These are phyloP conservation scores for Cnidoscolus chayamansa DNA, from an alignment of 441 rosid genomes.

Conservation along the genomic window DNA sequence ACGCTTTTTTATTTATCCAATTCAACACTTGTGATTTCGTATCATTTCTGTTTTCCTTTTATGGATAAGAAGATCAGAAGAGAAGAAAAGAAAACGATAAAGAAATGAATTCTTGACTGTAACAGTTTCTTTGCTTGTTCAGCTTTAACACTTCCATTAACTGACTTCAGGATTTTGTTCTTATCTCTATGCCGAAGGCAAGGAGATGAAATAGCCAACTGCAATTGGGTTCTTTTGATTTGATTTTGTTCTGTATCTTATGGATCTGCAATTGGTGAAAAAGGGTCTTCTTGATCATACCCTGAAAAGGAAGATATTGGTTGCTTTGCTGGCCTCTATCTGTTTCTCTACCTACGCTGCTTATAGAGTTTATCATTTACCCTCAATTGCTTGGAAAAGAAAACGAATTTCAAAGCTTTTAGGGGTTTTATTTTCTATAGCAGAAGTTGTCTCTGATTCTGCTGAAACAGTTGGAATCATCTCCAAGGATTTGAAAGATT, in stretches of 20 bases:
- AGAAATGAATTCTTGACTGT: not conserved
- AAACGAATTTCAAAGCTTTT: conserved; percentile 44
- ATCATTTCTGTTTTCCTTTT: not conserved
- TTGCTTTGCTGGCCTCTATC: conserved; percentile 36
- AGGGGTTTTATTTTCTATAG: conserved; percentile 45
- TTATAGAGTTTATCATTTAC: conserved; percentile 56
- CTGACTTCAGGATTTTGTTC: not conserved
- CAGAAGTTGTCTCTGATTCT: conserved; percentile 54
- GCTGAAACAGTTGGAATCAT: conserved; percentile 45
- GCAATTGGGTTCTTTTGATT: not conserved
- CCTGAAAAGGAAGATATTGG: conserved; percentile 51
- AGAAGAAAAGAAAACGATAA: not conserved
- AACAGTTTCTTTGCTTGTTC: not conserved
- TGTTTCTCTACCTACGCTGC: conserved; percentile 52
- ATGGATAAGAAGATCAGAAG: not conserved
- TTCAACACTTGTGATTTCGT: no score
- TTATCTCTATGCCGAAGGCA: not conserved
- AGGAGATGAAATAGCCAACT: not conserved
- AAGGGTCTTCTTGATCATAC: conserved; percentile 39
- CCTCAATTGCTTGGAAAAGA: conserved; percentile 41
- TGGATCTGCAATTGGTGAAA: conserved; percentile 38
- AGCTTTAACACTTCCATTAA: not conserved
- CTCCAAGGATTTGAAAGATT: conserved; percentile 49
- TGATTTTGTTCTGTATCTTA: not conserved
- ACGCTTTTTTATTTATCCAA: no score